phyloP scores from a whole-genome alignment of 108 stramenopile species.

The Seminavis robusta region DNA sequence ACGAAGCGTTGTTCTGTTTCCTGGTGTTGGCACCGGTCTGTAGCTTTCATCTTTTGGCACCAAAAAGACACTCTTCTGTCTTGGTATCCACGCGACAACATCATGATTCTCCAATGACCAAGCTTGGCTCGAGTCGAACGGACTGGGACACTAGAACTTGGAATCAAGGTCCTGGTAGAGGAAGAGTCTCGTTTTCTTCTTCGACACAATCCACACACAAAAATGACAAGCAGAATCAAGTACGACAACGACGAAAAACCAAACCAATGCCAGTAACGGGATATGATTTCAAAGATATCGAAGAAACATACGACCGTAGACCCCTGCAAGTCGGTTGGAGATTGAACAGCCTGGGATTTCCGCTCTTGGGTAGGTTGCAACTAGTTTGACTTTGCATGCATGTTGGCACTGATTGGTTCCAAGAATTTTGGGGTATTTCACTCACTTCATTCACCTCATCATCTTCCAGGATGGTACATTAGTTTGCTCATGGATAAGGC shows the following conservation, averaged over 20 bases:
- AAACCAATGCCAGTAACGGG: slow-evolving; percentile 64
- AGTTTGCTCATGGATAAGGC: slow-evolving; percentile 64
- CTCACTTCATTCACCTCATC: not conserved
- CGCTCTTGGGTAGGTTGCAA: slow-evolving; percentile 41
- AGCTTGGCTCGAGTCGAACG: too few species aligned
- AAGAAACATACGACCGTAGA: slow-evolving; percentile 61
- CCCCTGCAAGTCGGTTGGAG: slow-evolving; percentile 74
- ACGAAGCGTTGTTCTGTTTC: too few species aligned
- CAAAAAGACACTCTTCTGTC: too few species aligned
- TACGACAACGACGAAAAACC: slow-evolving; percentile 27
- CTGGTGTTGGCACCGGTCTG: too few species aligned
- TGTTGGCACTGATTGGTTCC: not conserved
- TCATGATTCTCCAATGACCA: too few species aligned
- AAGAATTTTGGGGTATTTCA: not conserved
- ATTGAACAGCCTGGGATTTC: slow-evolving; percentile 69
- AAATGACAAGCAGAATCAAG: slow-evolving; percentile 39
- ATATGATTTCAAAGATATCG: slow-evolving; percentile 68
- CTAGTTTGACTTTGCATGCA: not conserved
- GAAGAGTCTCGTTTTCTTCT: too few species aligned
- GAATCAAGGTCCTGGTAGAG: too few species aligned
- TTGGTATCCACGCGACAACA: too few species aligned
- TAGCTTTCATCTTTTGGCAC: too few species aligned
- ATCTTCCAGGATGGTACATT: slow-evolving; percentile 54
- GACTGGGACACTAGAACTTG: too few species aligned
- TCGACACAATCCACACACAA: too few species aligned